These are phyloP conservation scores for Dillenia turbinata DNA, from an alignment of 164 flowering plant species.

Conservation along the genomic window DNA sequence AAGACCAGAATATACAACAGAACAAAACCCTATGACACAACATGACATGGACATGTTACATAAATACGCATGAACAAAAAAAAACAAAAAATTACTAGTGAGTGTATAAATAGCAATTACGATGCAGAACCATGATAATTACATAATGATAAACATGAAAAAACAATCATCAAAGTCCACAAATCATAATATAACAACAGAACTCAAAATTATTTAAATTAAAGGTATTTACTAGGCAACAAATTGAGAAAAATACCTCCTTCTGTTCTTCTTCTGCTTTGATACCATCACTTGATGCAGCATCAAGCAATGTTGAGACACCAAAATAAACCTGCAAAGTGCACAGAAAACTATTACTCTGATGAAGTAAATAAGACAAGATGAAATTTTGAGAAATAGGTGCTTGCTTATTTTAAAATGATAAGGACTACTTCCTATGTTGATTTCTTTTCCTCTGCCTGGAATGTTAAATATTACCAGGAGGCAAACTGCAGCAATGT, in stretches of 20 bases:
- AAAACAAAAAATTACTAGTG: too few species aligned
- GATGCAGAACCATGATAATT: too few species aligned
- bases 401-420: slow-evolving; percentile 2
- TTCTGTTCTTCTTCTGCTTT: slow-evolving; percentile 91
- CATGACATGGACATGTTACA: too few species aligned
- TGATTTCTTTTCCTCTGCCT: background rate
- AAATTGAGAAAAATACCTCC: slow-evolving; percentile 44
- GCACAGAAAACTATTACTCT: slow-evolving; percentile 1
- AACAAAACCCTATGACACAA: too few species aligned
- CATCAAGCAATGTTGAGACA: slow-evolving; percentile 80
- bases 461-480: slow-evolving; percentile 46
- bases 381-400: background rate
- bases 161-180: too few species aligned
- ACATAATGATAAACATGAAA: too few species aligned
- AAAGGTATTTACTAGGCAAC: too few species aligned
- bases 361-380: background rate
- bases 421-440: background rate
- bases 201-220: too few species aligned
- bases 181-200: too few species aligned
- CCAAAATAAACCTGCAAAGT: slow-evolving; percentile 81
- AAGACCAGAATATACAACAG: too few species aligned
- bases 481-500: slow-evolving; percentile 90
- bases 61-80: too few species aligned
- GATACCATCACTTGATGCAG: slow-evolving; percentile 63
- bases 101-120: too few species aligned